Evolutionary conservation across 108 stramenopile species (phyloP).

Genomic region (Skeletonema marinoi): DNA sequence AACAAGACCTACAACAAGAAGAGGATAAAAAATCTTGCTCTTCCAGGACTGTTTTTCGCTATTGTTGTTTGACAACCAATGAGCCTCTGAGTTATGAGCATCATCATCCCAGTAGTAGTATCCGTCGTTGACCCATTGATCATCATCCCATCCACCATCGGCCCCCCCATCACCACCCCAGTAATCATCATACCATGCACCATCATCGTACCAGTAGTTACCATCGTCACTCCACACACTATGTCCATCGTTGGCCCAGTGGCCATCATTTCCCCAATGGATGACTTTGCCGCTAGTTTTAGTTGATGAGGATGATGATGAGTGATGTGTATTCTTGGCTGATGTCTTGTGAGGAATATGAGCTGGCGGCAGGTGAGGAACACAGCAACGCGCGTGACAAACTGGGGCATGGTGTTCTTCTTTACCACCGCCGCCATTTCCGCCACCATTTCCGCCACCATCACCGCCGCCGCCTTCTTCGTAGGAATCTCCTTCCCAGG

Average conservation of each 20-base stretch:
- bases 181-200: neutral
- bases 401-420: neutral
- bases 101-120: neutral
- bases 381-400: neutral
- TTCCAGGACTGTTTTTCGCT: neutral
- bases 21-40: neutral
- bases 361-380: neutral
- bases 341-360: neutral
- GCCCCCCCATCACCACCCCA: neutral
- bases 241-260: neutral
- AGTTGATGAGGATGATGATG: no score
- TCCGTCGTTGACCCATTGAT: neutral
- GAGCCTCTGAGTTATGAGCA: neutral
- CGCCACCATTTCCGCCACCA: neutral
- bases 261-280: neutral
- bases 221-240: neutral
- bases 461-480: neutral
- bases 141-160: no score
- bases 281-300: neutral
- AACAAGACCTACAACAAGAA: conserved; percentile 7
- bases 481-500: no score
- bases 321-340: no score
- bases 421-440: neutral
- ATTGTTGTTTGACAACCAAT: neutral
- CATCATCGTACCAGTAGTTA: neutral